These are phyloP conservation scores for Letharia columbiana DNA, from an alignment of 495 filamentous ascomycete species.

Conservation along the genomic window DNA sequence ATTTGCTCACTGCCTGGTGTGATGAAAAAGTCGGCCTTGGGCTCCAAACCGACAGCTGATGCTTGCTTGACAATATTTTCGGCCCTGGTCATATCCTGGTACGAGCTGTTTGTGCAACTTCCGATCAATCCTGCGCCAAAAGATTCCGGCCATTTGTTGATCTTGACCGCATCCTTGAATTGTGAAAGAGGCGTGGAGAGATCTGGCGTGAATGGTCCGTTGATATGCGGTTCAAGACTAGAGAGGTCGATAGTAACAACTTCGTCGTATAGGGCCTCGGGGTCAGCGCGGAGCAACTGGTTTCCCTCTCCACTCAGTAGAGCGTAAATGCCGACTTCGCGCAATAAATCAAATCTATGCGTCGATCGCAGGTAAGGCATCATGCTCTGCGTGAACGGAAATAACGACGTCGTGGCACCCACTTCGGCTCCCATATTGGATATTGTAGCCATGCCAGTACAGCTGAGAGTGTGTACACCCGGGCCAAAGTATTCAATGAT, in stretches of 20 bases:
- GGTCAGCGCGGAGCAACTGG: slow-evolving; percentile 58
- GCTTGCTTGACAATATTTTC: slow-evolving; percentile 90
- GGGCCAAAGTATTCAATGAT: slow-evolving; percentile 90
- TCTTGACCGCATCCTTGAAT: slow-evolving; percentile 73
- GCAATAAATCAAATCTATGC: slow-evolving; percentile 62
- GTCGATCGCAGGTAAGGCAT: slow-evolving; percentile 75
- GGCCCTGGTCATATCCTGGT: slow-evolving; percentile 93
- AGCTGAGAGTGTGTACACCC: slow-evolving; percentile 80
- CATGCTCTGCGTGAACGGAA: slow-evolving; percentile 68
- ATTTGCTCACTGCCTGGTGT: slow-evolving; percentile 97
- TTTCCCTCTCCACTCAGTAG: not conserved
- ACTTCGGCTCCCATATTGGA: slow-evolving; percentile 94
- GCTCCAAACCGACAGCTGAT: slow-evolving; percentile 73
- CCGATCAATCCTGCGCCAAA: slow-evolving; percentile 91
- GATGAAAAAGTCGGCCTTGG: slow-evolving; percentile 85
- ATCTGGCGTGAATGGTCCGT: slow-evolving; percentile 94
- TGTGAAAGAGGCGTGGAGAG: slow-evolving; percentile 82
- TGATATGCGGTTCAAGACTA: slow-evolving; percentile 88
- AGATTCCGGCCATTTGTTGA: slow-evolving; percentile 81
- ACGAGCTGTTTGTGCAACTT: slow-evolving; percentile 97
- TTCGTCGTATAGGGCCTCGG: slow-evolving; percentile 78
- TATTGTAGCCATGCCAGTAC: slow-evolving; percentile 86
- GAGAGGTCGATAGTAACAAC: slow-evolving; percentile 88
- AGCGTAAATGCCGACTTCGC: slow-evolving; percentile 46
- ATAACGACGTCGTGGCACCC: slow-evolving; percentile 91